Conservation (phyloP, 441 rosid genomes). For the Pelargonium myrrhifolium region DNA sequence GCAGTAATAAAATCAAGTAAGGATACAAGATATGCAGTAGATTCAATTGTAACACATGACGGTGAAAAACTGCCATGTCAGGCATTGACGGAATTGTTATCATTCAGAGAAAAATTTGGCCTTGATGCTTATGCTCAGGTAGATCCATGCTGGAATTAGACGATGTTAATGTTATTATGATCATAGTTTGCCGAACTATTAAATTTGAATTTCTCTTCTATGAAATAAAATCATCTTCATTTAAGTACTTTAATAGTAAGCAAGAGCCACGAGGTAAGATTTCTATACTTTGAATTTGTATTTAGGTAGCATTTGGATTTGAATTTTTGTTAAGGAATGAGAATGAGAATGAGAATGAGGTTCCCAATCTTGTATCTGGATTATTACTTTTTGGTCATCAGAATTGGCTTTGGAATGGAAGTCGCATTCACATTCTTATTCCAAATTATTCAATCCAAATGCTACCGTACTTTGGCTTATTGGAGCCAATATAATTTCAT, state of each 20-base stretch:
- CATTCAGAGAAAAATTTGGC: conserved; percentile 50
- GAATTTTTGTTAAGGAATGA: too few relatives aligned
- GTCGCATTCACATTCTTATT: too few relatives aligned
- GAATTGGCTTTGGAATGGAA: too few relatives aligned
- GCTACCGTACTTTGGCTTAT: too few relatives aligned
- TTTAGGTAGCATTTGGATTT: too few relatives aligned
- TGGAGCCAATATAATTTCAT: too few relatives aligned
- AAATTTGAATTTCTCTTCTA: neutral
- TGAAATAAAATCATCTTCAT: neutral
- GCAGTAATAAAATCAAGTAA: conserved; percentile 69
- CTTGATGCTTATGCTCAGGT: conserved; percentile 51
- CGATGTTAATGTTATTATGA: neutral
- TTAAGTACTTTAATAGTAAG: neutral
- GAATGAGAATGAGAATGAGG: too few relatives aligned
- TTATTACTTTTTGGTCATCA: too few relatives aligned
- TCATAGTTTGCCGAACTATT: too few relatives aligned
- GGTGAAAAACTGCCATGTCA: conserved; percentile 69
- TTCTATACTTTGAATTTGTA: neutral
- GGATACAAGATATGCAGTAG: conserved; percentile 62
- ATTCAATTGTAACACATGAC: conserved; percentile 75
- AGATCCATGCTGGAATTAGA: conserved; percentile 12
- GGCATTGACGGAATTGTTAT: conserved; percentile 43
- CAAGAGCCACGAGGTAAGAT: neutral
- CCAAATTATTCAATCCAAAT: too few relatives aligned
- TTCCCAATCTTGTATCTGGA: too few relatives aligned